Evolutionary conservation across 768 basidiomycete genomes (phyloP).

Genomic region (Collybia nuda): DNA sequence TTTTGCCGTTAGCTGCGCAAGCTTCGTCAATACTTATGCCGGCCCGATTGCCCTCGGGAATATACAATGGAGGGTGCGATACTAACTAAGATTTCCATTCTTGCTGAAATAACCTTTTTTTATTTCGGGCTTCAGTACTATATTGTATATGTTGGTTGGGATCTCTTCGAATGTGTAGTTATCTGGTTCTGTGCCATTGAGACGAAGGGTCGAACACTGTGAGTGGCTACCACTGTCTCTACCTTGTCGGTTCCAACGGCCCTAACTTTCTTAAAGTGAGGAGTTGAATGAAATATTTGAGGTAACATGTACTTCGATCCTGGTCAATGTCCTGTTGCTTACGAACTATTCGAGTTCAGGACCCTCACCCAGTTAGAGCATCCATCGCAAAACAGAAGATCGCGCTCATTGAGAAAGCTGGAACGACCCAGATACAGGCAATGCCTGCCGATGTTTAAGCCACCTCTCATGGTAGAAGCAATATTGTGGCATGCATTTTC

Average conservation of each 20-base stretch:
- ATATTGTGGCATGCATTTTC: neutral
- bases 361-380: constrained; percentile 37
- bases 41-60: constrained; percentile 34
- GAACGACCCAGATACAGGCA: too few relatives aligned
- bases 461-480: neutral
- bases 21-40: constrained; percentile 53
- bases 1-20: constrained; percentile 41
- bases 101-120: neutral
- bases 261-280: constrained; percentile 24
- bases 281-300: constrained; percentile 42
- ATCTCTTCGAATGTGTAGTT: constrained; percentile 35
- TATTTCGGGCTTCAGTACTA: constrained; percentile 24
- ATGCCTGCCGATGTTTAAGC: too few relatives aligned
- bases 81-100: neutral
- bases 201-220: constrained; percentile 42
- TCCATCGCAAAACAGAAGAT: constrained; percentile 39
- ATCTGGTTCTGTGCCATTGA: constrained; percentile 41
- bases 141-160: constrained; percentile 39
- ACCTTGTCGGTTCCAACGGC: neutral
- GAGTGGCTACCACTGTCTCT: constrained; percentile 11
- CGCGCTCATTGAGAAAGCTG: constrained; percentile 33
- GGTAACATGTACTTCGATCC: constrained; percentile 13
- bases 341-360: constrained; percentile 17
- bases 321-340: neutral
- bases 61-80: constrained; percentile 33